Base-by-base conservation (phyloP, 495 filamentous ascomycete genomes). In the Talaromyces wortmannii region DNA sequence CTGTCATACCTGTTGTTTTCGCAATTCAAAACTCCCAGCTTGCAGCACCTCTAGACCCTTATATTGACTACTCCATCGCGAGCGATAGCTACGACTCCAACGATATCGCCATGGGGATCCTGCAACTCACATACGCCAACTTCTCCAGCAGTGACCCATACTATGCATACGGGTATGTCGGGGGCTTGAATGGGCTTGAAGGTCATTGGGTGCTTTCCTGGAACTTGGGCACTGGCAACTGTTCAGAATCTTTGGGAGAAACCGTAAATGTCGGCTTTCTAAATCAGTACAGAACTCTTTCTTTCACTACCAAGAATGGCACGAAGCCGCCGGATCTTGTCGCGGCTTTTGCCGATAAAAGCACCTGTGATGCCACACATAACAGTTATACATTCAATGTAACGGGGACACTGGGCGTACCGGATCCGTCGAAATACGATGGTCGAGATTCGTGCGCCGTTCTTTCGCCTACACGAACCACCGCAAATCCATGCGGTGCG, bases 1-100 rank as follows among this genome's bases (percentile, higher is more conserved):
- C 53, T 7, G 33, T 45, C 12, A 62, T 73, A 18, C 73, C 73
- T 40, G 49, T 71, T 55, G 57, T 75, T 30, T 75, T 76, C 57
- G 72, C 67, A 3, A 17, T 75, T 30, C 65, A 65, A 49, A 74
- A 75, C 55, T 23, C 59, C 42, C 8, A 58, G 50, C 56, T 60
- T 30, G 64, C 64, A 8, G 33, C 48, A 33, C 52, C 48, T 17
- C 61, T 70, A 4, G 57, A 56, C 31, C 52, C 56, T 4, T 1
- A 23, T 4, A 51, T 65, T 44, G 12, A 11, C 10, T 62, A 57
- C 45, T 23, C n/a, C 0, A 45, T 63, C 10, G 16, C 33, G 50
- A 48, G 49, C 42, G 44, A 6, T 45, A 45, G 12, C 44, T 5
- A 45, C 44, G 5, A 5, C 44, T 45, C 44, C 44, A 13, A 45